These are phyloP conservation scores for Lachnellula suecica DNA, from an alignment of 2,329 filamentous ascomycete species.

Conservation along the genomic window DNA sequence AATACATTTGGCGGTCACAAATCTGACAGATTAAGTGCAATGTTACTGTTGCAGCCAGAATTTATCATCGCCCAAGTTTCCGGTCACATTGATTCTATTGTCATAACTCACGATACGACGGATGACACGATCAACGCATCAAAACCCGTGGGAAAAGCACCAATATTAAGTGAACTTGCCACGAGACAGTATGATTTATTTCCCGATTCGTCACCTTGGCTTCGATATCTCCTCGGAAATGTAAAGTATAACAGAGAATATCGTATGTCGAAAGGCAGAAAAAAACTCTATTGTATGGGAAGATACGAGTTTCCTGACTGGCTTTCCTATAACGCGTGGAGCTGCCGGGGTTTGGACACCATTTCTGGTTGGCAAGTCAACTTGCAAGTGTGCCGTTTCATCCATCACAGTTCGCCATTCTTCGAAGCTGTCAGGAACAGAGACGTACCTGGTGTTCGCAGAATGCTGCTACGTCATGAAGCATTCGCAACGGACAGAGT, in stretches of 20 bases:
- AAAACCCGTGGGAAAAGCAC: constrained; percentile 2
- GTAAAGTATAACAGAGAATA: constrained; percentile 1
- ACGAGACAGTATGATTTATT: too few species aligned
- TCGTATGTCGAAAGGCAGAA: neutral
- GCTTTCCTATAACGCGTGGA: constrained; percentile 4
- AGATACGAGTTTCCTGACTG: constrained; percentile 8
- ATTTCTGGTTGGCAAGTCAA: constrained; percentile 1
- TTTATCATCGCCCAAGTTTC: constrained; percentile 10
- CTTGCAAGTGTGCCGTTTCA: neutral
- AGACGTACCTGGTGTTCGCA: constrained; percentile 3
- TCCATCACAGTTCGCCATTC: neutral
- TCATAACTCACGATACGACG: neutral
- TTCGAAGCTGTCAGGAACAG: neutral
- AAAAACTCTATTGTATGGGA: neutral
- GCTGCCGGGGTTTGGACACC: neutral
- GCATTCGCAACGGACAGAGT: neutral
- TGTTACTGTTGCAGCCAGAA: constrained; percentile 15
- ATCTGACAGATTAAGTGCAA: constrained; percentile 4
- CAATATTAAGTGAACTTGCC: too few species aligned
- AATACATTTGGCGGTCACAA: neutral
- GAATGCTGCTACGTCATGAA: constrained; percentile 6
- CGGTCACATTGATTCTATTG: neutral
- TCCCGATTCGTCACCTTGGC: too few species aligned
- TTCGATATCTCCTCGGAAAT: constrained; percentile 3
- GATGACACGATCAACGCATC: neutral